Percentiles rank a stretch among this genome's conserved stretches.
phyloP scores from a whole-genome alignment of 1,284 basidiomycete genomes.

The Irpex sp. region DNA sequence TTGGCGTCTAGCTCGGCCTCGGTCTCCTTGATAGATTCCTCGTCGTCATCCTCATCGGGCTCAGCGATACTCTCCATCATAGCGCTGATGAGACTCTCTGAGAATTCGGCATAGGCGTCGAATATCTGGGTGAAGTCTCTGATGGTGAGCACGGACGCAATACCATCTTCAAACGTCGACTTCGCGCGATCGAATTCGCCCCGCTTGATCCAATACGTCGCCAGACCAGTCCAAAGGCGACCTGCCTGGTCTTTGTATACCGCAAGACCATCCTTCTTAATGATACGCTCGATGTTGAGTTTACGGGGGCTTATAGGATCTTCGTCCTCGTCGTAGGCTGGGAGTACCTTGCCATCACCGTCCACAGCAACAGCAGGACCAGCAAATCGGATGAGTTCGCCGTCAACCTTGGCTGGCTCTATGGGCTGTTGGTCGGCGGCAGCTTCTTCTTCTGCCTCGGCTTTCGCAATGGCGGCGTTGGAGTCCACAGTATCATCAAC shows the following conservation, averaged over 20 bases:
- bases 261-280: constrained; percentile 81
- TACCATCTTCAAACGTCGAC: constrained; percentile 85
- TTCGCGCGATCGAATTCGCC: constrained; percentile 91
- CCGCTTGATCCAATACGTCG: constrained; percentile 98
- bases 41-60: constrained; percentile 68
- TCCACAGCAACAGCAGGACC: constrained; percentile 63
- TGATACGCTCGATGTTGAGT: constrained; percentile 85
- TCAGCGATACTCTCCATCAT: constrained; percentile 85
- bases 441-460: constrained; percentile 28
- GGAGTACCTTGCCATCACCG: constrained; percentile 43
- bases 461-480: constrained; percentile 40
- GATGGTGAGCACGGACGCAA: constrained; percentile 85
- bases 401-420: constrained; percentile 44
- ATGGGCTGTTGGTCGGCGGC: constrained; percentile 21
- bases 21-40: constrained; percentile 74
- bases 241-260: constrained; percentile 97
- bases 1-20: constrained; percentile 85
- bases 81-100: constrained; percentile 87
- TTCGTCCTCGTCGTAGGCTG: constrained; percentile 75
- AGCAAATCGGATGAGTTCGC: constrained; percentile 70
- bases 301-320: constrained; percentile 72
- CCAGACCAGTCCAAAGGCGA: constrained; percentile 92
- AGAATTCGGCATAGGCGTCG: constrained; percentile 94
- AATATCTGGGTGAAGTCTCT: constrained; percentile 99
- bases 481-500: constrained; percentile 68